Conservation (phyloP, 2,329 filamentous ascomycete species). For the Diaporthe citrichinensis region DNA sequence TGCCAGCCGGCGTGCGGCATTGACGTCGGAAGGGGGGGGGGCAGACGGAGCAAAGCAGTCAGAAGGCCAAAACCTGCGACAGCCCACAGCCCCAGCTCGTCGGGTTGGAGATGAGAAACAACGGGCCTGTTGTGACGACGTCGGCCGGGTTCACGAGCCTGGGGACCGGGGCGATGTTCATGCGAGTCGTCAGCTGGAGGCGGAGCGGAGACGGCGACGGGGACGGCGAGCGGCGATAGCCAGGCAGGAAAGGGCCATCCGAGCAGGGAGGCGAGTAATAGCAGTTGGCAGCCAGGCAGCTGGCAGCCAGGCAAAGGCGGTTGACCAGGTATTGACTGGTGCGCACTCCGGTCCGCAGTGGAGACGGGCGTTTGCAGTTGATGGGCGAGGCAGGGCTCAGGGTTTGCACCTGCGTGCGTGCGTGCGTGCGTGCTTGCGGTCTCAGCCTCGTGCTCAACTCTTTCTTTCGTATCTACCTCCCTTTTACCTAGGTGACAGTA, state of each 20-base stretch:
- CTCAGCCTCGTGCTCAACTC: background rate
- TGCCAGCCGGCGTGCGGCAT: background rate
- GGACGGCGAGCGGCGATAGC: conserved; percentile 9
- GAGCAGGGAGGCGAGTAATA: conserved; percentile 30
- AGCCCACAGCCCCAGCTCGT: conserved; percentile 21
- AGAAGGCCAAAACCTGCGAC: conserved; percentile 20
- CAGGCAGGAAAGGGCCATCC: background rate
- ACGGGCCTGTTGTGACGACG: conserved; percentile 29
- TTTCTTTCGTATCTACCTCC: too few relatives aligned
- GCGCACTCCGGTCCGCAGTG: conserved; percentile 13
- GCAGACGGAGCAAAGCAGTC: background rate
- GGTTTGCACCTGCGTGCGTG: background rate
- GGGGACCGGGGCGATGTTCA: conserved; percentile 8
- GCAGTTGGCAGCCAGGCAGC: background rate
- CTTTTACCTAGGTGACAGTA: too few relatives aligned
- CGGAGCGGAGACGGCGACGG: conserved; percentile 22
- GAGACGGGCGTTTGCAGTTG: conserved; percentile 22
- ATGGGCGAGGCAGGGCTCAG: conserved; percentile 1
- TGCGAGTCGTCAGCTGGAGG: conserved; percentile 21
- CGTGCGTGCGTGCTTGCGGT: background rate
- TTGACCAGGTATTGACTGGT: background rate
- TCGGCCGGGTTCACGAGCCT: conserved; percentile 27
- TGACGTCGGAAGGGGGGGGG: background rate
- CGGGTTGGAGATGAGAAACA: conserved; percentile 6
- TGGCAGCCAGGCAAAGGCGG: background rate